Evolutionary conservation across 306 rosid genomes (phyloP).

Genomic region (Quercus variabilis): DNA sequence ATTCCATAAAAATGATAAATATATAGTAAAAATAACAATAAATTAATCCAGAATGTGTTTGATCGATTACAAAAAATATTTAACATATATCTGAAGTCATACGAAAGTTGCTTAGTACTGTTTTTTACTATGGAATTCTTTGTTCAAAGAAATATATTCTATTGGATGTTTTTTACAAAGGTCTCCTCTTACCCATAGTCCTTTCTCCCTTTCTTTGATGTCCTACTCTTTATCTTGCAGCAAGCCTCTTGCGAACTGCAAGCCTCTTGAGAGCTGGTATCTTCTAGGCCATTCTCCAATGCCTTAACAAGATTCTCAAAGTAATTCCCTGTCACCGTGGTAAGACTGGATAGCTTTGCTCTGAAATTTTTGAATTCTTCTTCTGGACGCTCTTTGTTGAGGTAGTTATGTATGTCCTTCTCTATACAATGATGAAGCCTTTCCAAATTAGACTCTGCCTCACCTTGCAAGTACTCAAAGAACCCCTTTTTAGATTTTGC

Average conservation of each 20-base stretch:
- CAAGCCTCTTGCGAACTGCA: conserved; percentile 6
- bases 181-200: neutral
- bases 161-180: too few relatives aligned
- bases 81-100: too few relatives aligned
- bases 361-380: conserved; percentile 80
- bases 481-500: conserved; percentile 45
- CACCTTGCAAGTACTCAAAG: conserved; percentile 73
- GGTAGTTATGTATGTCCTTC: conserved; percentile 63
- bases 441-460: conserved; percentile 83
- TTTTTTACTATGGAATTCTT: too few relatives aligned
- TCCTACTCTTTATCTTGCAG: neutral
- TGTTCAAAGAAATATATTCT: too few relatives aligned
- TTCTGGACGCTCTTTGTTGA: conserved; percentile 47
- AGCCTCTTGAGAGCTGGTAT: conserved; percentile 38
- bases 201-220: neutral
- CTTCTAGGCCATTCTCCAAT: conserved; percentile 51
- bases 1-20: too few relatives aligned
- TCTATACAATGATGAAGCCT: conserved; percentile 83
- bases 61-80: too few relatives aligned
- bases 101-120: too few relatives aligned
- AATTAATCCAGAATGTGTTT: too few relatives aligned
- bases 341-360: conserved; percentile 73
- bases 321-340: conserved; percentile 57
- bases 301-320: conserved; percentile 52
- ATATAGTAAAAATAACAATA: too few relatives aligned